A percentile compares a stretch with the other conserved stretches of the same genome.
Evolutionary conservation across 257 asterid species (phyloP).

Genomic region (Rhazya stricta): DNA sequence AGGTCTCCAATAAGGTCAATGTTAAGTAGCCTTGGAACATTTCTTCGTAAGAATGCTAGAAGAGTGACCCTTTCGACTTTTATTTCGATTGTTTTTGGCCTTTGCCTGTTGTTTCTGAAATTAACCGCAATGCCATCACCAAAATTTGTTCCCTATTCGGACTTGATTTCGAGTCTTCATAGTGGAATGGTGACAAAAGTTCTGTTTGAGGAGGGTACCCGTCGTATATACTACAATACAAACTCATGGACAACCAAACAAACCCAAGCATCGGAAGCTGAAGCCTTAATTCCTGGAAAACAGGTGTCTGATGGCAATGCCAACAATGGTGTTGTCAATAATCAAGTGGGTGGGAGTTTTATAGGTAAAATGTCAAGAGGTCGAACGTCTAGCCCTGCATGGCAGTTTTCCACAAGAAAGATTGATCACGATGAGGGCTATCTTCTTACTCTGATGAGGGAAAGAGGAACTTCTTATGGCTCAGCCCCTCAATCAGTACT

Average conservation of each 20-base stretch:
- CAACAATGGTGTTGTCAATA: slow-evolving; percentile 13
- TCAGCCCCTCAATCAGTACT: slow-evolving; percentile 86
- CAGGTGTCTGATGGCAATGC: slow-evolving; percentile 24
- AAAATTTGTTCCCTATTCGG: slow-evolving; percentile 68
- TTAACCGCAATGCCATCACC: slow-evolving; percentile 67
- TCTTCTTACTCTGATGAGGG: slow-evolving; percentile 90
- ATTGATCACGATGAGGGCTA: slow-evolving; percentile 84
- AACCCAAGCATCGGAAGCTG: slow-evolving; percentile 20
- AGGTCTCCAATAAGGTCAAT: slow-evolving; percentile 45
- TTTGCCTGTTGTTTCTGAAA: slow-evolving; percentile 72
- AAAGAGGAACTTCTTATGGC: slow-evolving; percentile 61
- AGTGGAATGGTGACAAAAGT: slow-evolving; percentile 63
- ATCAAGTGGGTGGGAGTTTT: slow-evolving; percentile 21
- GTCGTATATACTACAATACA: slow-evolving; percentile 63
- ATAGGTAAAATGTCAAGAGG: slow-evolving; percentile 31
- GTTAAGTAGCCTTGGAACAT: slow-evolving; percentile 45
- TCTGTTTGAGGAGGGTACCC: slow-evolving; percentile 89
- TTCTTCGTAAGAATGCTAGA: slow-evolving; percentile 55
- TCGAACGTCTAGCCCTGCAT: slow-evolving; percentile 34
- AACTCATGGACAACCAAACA: slow-evolving; percentile 24
- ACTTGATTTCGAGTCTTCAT: slow-evolving; percentile 64
- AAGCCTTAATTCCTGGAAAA: slow-evolving; percentile 13
- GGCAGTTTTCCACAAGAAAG: slow-evolving; percentile 88
- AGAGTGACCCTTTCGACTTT: slow-evolving; percentile 56
- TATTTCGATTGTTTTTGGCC: slow-evolving; percentile 57